phyloP scores from a whole-genome alignment of 1,284 basidiomycete species.

The Athelia psychrophila region DNA sequence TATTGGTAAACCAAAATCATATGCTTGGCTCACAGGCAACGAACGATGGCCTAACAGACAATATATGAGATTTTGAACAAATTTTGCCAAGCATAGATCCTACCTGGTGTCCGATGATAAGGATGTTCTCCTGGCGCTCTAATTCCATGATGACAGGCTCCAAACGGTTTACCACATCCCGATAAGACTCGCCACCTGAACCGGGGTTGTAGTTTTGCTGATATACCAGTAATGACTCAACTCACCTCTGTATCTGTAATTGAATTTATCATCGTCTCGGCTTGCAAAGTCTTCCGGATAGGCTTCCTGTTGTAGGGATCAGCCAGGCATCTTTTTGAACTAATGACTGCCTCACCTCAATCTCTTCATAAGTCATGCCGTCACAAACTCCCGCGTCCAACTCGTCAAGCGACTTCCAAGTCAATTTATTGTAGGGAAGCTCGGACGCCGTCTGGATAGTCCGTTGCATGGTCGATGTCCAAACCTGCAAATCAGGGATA shows the following conservation, averaged over 20 bases:
- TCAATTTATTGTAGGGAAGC: constrained; percentile 89
- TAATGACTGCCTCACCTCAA: constrained; percentile 60
- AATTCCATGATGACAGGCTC: constrained; percentile 99
- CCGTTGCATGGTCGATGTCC: constrained; percentile 94
- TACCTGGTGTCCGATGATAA: constrained; percentile 95
- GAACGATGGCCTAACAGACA: constrained; percentile 73
- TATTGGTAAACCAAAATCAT: constrained; percentile 3
- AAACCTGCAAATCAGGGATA: constrained; percentile 62
- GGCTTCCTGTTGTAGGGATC: constrained; percentile 52
- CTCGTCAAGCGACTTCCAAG: constrained; percentile 99
- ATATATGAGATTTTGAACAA: constrained; percentile 4
- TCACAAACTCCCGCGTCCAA: constrained; percentile 99
- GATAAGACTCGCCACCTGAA: constrained; percentile 86
- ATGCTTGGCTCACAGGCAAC: constrained; percentile 73
- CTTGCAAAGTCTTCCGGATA: constrained; percentile 99
- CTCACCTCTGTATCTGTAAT: constrained; percentile 88
- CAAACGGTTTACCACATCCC: constrained; percentile 92
- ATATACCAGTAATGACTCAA: too few relatives aligned
- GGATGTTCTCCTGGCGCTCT: constrained; percentile 94
- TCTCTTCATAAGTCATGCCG: constrained; percentile 99
- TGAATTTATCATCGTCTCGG: constrained; percentile 99
- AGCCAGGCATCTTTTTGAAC: background rate
- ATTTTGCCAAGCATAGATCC: constrained; percentile 13
- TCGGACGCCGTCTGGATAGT: constrained; percentile 90
- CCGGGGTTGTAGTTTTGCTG: too few relatives aligned